These are phyloP conservation scores for Zelopaecilomyces penicillatus DNA, from an alignment of 2,329 filamentous ascomycete species.

Conservation along the genomic window DNA sequence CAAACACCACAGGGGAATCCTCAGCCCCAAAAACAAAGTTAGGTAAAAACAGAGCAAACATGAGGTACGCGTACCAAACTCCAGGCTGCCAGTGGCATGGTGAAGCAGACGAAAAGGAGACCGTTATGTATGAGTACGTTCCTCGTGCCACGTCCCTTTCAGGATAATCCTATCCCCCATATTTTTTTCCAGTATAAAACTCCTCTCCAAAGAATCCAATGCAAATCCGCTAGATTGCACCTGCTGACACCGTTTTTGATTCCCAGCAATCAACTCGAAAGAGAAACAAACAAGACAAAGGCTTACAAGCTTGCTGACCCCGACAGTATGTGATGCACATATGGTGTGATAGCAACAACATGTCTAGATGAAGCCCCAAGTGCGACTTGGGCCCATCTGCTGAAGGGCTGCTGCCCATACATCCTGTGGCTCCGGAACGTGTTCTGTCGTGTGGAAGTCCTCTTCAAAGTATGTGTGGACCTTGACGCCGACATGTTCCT, in stretches of 20 bases:
- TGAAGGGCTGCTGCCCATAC: conserved; percentile 29
- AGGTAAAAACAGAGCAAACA: conserved; percentile 5
- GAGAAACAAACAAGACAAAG: conserved; percentile 4
- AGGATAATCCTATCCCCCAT: conserved; percentile 4
- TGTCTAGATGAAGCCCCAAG: conserved; percentile 25
- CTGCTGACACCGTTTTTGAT: not conserved
- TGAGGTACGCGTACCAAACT: conserved; percentile 7
- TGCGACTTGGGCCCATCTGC: conserved; percentile 17
- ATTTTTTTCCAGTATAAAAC: conserved; percentile 4
- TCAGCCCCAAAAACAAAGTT: conserved; percentile 1
- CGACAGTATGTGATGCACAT: no score
- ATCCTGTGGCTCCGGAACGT: conserved; percentile 28
- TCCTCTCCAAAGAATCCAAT: not conserved
- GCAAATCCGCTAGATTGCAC: conserved; percentile 2
- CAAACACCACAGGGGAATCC: conserved; percentile 1
- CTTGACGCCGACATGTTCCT: conserved; percentile 29
- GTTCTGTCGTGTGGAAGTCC: conserved; percentile 33
- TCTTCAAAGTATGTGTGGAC: conserved; percentile 35
- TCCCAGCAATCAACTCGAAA: conserved; percentile 1
- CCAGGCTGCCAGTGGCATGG: conserved; percentile 10
- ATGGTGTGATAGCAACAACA: not conserved
- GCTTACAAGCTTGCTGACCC: not conserved
- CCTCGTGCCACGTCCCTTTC: conserved; percentile 1
- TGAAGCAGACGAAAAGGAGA: conserved; percentile 4
- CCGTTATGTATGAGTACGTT: not conserved